A percentile compares a stretch with the other conserved stretches of the same genome.
phyloP scores from a whole-genome alignment of 805 yeast species.

The Ogataea neopini region DNA sequence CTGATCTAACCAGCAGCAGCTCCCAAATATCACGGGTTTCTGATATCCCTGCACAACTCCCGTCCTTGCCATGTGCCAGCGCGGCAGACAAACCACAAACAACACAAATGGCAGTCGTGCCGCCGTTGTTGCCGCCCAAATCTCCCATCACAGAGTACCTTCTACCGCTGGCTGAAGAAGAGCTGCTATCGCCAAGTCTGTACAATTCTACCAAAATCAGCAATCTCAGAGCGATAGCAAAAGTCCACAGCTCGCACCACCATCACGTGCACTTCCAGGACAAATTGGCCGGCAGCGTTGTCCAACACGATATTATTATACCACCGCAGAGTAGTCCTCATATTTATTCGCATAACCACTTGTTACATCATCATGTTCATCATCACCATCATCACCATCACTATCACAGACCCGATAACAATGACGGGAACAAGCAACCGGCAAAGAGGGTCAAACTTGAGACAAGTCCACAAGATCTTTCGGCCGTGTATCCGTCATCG shows the following conservation, averaged over 20 bases:
- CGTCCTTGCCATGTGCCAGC: not conserved
- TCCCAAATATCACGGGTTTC: not conserved
- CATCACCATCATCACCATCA: not conserved
- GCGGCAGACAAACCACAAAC: not conserved
- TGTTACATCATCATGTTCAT: slow-evolving; percentile 17
- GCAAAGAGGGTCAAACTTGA: slow-evolving; percentile 30
- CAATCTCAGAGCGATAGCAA: slow-evolving; percentile 7
- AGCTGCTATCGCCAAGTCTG: slow-evolving; percentile 2
- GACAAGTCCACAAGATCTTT: slow-evolving; percentile 22
- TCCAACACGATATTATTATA: slow-evolving; percentile 32
- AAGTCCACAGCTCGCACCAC: slow-evolving; percentile 20
- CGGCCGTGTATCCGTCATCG: slow-evolving; percentile 19
- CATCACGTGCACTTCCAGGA: slow-evolving; percentile 35
- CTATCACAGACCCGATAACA: not conserved
- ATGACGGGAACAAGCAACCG: not conserved
- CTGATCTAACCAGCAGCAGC: not conserved
- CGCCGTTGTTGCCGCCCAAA: not conserved
- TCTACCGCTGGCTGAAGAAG: slow-evolving; percentile 4
- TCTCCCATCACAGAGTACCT: slow-evolving; percentile 2
- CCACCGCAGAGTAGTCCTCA: slow-evolving; percentile 19
- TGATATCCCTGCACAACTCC: not conserved
- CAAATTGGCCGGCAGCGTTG: slow-evolving; percentile 25
- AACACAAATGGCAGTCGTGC: not conserved
- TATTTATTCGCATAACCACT: slow-evolving; percentile 17
- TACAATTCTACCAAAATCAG: slow-evolving; percentile 7